phyloP scores from a whole-genome alignment of 352 stramenopile species.

The Phytophthora macrochlamydospora region DNA sequence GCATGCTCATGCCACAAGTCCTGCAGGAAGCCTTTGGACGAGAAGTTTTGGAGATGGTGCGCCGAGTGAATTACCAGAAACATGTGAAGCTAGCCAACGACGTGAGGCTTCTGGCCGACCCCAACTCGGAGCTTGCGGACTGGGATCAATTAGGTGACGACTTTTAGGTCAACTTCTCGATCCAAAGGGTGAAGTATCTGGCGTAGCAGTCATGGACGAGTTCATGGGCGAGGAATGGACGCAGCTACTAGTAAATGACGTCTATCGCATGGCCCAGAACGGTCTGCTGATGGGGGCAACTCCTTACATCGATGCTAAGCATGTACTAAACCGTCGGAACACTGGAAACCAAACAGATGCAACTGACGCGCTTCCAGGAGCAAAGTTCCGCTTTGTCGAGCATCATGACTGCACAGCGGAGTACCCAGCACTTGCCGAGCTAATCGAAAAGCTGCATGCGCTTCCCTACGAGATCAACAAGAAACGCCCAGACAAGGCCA shows the following conservation, averaged over 20 bases:
- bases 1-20: constrained; percentile 70
- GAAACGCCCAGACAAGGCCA: constrained; percentile 45
- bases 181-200: constrained; percentile 18
- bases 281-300: constrained; percentile 47
- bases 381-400: constrained; percentile 70
- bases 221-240: constrained; percentile 87
- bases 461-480: constrained; percentile 86
- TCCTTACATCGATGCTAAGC: constrained; percentile 26
- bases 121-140: constrained; percentile 51
- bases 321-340: constrained; percentile 18
- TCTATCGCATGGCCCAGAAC: constrained; percentile 63
- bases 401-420: constrained; percentile 51
- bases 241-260: constrained; percentile 66
- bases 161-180: constrained; percentile 51
- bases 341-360: constrained; percentile 7
- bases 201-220: constrained; percentile 61
- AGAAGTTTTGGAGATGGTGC: constrained; percentile 85
- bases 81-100: constrained; percentile 79
- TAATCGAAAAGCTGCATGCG: constrained; percentile 77
- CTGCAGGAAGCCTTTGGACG: constrained; percentile 86
- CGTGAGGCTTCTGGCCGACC: constrained; percentile 59
- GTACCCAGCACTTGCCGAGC: constrained; percentile 74
- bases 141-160: constrained; percentile 67
- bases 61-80: constrained; percentile 84
- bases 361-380: constrained; percentile 11